Evolutionary conservation across 148 eudicot genomes (phyloP).

Genomic region (Beta vulgaris): DNA sequence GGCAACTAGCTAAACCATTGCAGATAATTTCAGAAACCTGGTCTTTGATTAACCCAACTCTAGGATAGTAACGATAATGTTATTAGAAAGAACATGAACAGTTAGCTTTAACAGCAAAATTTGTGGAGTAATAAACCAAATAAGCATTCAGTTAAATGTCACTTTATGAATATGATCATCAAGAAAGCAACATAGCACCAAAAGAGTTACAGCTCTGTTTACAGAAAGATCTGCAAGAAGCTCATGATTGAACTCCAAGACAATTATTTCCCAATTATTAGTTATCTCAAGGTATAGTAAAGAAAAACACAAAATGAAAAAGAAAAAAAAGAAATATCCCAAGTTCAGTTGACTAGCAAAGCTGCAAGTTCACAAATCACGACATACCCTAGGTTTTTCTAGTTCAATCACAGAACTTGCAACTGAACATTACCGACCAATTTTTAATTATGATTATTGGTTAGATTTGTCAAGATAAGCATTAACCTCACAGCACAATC

Average conservation of each 20-base stretch:
- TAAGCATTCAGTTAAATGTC: no score
- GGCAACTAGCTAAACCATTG: not conserved
- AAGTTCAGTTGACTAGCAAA: not conserved
- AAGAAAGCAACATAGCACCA: no score
- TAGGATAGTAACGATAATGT: not conserved
- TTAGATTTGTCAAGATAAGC: not conserved
- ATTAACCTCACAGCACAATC: not conserved
- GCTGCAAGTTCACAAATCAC: not conserved
- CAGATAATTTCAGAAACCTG: slow-evolving; percentile 1
- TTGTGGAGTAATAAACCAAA: no score
- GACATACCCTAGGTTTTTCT: not conserved
- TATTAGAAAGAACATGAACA: not conserved
- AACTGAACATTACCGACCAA: not conserved
- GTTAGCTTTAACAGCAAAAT: not conserved
- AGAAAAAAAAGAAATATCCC: not conserved
- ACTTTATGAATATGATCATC: no score
- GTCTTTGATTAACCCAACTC: not conserved
- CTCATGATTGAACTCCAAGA: no score
- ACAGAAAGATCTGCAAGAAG: no score
- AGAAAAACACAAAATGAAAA: no score
- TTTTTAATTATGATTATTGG: not conserved
- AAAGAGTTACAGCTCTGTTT: no score
- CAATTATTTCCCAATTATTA: no score
- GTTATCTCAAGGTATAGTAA: no score
- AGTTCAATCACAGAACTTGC: not conserved